Conservation (phyloP, 2,329 filamentous ascomycete species). For the Huntiella abstrusa region DNA sequence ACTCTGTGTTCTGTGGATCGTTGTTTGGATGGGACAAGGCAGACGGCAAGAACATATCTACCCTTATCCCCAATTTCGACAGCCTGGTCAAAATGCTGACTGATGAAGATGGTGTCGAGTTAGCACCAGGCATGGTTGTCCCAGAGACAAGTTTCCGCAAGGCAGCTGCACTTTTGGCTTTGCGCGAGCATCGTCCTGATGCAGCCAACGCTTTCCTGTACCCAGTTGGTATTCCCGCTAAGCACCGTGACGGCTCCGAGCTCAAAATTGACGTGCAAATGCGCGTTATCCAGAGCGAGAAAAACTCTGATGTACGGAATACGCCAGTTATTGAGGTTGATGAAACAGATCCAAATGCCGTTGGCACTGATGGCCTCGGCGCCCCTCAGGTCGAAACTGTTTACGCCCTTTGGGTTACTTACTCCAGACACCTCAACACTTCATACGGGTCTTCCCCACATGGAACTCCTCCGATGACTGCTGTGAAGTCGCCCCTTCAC, state of each 20-base stretch:
- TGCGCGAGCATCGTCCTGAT: slow-evolving; percentile 68
- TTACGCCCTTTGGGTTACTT: slow-evolving; percentile 93
- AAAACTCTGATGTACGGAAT: slow-evolving; percentile 39
- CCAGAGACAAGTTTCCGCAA: slow-evolving; percentile 91
- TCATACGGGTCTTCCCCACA: slow-evolving; percentile 36
- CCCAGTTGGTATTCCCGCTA: slow-evolving; percentile 67
- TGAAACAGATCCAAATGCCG: slow-evolving; percentile 22
- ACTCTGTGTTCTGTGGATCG: slow-evolving; percentile 82
- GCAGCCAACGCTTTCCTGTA: slow-evolving; percentile 61
- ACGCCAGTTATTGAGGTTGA: slow-evolving; percentile 41
- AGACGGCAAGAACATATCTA: slow-evolving; percentile 59
- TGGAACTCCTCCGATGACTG: slow-evolving; percentile 40
- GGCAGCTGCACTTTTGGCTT: slow-evolving; percentile 63
- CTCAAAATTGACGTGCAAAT: slow-evolving; percentile 93
- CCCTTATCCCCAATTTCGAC: slow-evolving; percentile 75
- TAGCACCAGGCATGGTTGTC: slow-evolving; percentile 88
- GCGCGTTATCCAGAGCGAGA: slow-evolving; percentile 83
- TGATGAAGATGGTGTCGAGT: slow-evolving; percentile 65
- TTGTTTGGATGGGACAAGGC: slow-evolving; percentile 78
- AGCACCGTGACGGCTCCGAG: slow-evolving; percentile 76
- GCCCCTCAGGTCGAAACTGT: slow-evolving; percentile 54
- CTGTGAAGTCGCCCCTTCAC: slow-evolving; percentile 50
- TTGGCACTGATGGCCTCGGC: background rate
- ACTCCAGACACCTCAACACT: slow-evolving; percentile 79
- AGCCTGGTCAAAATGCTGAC: slow-evolving; percentile 62